Evolutionary conservation across 306 rosid species (phyloP), one percentile per base, ranked within the genome.

Genomic region (Lathyrus tuberosus): DNA sequence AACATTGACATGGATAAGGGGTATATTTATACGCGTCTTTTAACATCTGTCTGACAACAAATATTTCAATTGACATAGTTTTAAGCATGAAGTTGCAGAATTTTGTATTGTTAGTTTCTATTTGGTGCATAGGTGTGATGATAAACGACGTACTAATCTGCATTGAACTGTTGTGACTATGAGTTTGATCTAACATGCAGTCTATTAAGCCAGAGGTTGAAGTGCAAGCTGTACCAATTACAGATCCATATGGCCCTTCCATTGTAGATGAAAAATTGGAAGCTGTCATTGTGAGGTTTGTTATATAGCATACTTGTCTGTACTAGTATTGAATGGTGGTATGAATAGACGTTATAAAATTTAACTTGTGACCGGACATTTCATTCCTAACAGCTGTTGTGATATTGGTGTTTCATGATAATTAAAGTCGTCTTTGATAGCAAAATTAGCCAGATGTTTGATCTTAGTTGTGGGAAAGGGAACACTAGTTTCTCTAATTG

Each of bases 231-330:
- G 96, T 79, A 51, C 97, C 97, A 37, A 91, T 94, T 42, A 76
- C 78, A 0, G 99, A 94, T 76, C 99, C 99, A 2, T 94, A 80
- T 72, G 99, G 99, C 53, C 99, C 99, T 68, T 91, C 99, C 38
- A 84, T 91, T 69, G 79, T 76, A 14, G 97, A 91, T 77, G 91
- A 86, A 81, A 79, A 83, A 53, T 84, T 94, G 87, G 96, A 94
- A 77, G 97, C 97, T 69, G 84, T 94, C 66, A 72, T 94, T 66
- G 99, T 91, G 71, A 94, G 99, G 99, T 94, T 75, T 46, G 86
- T 72, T 64, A 37, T 43, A 43, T 60, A 33, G 42, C 73, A 26
- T 31, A 43, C 41, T 58, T 38, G 28, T 67, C 18, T 20, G 37
- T 76, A 26, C 41, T 66, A 22, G 15, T 74, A 51, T 69, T 42